These are phyloP conservation scores for Acorus gramineus DNA, from an alignment of 106 monocot genomes.

Conservation along the genomic window DNA sequence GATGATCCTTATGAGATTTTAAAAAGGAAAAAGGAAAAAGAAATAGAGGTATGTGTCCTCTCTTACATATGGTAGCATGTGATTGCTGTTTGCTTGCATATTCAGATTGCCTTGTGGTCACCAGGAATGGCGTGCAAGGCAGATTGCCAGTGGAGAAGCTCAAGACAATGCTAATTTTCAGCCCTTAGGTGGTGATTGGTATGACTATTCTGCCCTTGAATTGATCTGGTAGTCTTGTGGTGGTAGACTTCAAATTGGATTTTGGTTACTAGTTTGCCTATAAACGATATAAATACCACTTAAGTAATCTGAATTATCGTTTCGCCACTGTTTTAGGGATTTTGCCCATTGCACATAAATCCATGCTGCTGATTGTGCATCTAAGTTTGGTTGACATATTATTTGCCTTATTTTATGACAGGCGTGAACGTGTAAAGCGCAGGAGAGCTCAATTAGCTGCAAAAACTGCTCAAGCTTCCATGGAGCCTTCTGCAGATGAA, in stretches of 20 bases:
- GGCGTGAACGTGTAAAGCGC: conserved; percentile 84
- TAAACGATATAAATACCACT: background rate
- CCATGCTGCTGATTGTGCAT: background rate
- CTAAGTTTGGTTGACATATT: background rate
- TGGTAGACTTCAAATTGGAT: too few relatives aligned
- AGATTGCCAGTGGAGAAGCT: conserved; percentile 83
- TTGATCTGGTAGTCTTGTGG: too few relatives aligned
- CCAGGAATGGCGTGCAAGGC: conserved; percentile 71
- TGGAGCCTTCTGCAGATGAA: conserved; percentile 21
- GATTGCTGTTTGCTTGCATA: background rate
- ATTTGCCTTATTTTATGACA: conserved; percentile 7
- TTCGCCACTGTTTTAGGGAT: background rate
- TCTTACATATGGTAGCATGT: background rate
- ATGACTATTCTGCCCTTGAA: conserved; percentile 4
- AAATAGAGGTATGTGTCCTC: conserved; percentile 60
- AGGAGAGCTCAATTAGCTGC: conserved; percentile 30
- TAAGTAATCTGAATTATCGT: background rate
- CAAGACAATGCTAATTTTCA: conserved; percentile 93
- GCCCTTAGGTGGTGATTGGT: conserved; percentile 95
- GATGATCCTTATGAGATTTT: conserved; percentile 55
- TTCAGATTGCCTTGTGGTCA: background rate
- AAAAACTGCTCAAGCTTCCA: conserved; percentile 13
- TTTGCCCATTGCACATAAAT: background rate
- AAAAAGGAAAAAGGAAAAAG: conserved; percentile 83
- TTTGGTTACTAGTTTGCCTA: background rate